Evolutionary conservation across 1,139 yeast genomes (phyloP), one percentile per base, ranked within the genome.

Genomic region (Meyerozyma elateridarum): DNA sequence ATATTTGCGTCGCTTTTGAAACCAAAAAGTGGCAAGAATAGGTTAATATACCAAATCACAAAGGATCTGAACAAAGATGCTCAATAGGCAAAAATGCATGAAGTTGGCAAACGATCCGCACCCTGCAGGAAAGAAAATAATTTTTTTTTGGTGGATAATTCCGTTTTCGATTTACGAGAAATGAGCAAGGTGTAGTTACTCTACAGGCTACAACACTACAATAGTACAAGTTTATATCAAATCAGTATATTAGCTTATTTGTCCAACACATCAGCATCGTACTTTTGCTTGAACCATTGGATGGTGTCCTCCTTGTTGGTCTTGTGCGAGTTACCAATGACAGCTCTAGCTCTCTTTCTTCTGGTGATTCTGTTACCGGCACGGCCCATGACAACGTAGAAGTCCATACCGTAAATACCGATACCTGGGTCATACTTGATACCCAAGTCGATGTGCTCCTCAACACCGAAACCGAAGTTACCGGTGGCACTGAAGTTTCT

Each of bases 351-450:
- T 79, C 95, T 85, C 95, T 91, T 91, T 83, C 98, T 91, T 80
- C 96, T 91, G 64, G 97, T 79, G 54, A 91, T 85, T 79, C 98
- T 88, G 79, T 79, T 84, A 77, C 99, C 99, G 64, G 96, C 94
- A 78, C 99, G 89, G 70, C 96, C 96, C 79, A 91, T 77, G 65
- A 89, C 96, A 65, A 91, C 91, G 91, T 88, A 93, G 84, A 91
- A 91, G 76, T 91, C 98, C 99, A 91, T 91, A 81, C 99, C 98
- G 91, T 91, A 93, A 70, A 91, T 91, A 72, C 98, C 98, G 64
- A 91, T 93, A 67, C 85, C 79, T 72, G 99, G 99, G 73, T 93
- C 98, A 78, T 91, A 91, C 80, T 93, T 93, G 85, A 91, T 91
- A 81, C 98, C 98, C 72, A 91, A 83, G 73, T 91, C 99, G 63